Base-by-base conservation (phyloP, 2,329 filamentous ascomycete genomes). In the Didymella segeticola region DNA sequence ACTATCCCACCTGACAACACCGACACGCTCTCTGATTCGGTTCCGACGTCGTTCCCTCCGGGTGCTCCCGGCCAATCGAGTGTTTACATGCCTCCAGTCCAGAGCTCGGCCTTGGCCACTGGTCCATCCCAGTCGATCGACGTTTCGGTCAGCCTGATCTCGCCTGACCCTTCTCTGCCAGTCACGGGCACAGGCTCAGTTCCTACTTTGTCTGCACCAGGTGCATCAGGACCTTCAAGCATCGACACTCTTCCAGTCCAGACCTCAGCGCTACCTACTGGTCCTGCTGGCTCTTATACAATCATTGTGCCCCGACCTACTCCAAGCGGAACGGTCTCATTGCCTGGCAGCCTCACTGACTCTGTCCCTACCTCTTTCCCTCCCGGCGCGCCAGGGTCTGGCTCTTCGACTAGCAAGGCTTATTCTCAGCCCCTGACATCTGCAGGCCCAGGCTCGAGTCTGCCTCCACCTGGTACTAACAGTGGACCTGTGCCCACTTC, bases 341-440 rank as follows among this genome's bases (percentile, higher is more conserved):
- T 34, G 31, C 37, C 43, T 38, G 48, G 43, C 20, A 56, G 43
- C 27, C 38, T 49, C 6, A 51, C 51, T 17, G 42, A 48, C 22
- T 52, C 56, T 26, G n/a, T 52, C 20, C 47, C 56, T 26, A 58
- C 51, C 11, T 58, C 56, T 19, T 47, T 52, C 30, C 49, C 54
- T 41, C 25, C 43, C 38, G 31, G 20, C 10, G 20, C n/a, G 9
- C 22, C 50, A 20, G 20, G 14, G 1, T 22, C 50, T 20, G 47
- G 38, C 19, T 45, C 38, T 15, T 47, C 56, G 19, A 47, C 26
- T 43, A 38, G 22, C 33, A 47, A 45, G 29, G n/a, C 23, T 27
- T 30, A 56, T 47, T 52, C 49, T 11, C 57, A 51, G 41, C 50
- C 56, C 6, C 38, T 39, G 26, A 43, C 38, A 11, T 56, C 56